A percentile compares a stretch with the other conserved stretches of the same genome.
These are phyloP conservation scores for Hyphodiscus hymeniophilus DNA, from an alignment of 495 filamentous ascomycete genomes.

Conservation along the genomic window DNA sequence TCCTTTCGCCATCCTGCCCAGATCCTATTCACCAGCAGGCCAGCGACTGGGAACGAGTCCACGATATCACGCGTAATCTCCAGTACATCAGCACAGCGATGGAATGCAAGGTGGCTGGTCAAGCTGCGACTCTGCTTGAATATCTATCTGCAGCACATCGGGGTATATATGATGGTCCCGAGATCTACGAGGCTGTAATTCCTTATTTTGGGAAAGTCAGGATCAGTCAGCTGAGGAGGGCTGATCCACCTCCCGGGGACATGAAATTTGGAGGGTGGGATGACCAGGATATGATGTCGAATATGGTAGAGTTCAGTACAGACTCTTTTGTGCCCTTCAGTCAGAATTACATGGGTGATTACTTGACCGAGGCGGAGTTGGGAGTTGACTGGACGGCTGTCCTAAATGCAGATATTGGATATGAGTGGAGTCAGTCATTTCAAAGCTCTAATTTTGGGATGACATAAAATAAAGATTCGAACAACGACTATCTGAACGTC, in stretches of 20 bases:
- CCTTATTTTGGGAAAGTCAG: conserved; percentile 35
- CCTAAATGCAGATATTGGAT: conserved; percentile 4
- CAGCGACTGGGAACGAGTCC: conserved; percentile 37
- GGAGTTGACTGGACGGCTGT: conserved; percentile 11
- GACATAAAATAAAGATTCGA: no score
- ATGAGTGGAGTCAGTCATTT: conserved; percentile 6
- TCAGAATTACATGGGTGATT: conserved; percentile 1
- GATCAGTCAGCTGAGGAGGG: conserved; percentile 1
- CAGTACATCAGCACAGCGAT: conserved; percentile 30
- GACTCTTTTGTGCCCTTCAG: conserved; percentile 7
- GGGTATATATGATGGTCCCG: background rate
- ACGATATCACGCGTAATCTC: conserved; percentile 33
- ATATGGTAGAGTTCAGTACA: conserved; percentile 4
- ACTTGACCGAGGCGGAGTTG: conserved; percentile 6
- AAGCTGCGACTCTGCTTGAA: conserved; percentile 38
- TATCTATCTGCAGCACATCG: conserved; percentile 22
- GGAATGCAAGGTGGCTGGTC: conserved; percentile 40
- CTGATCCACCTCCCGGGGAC: background rate
- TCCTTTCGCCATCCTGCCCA: conserved; percentile 25
- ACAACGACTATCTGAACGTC: no score
- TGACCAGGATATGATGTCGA: background rate
- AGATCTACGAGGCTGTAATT: conserved; percentile 30
- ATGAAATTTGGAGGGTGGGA: background rate
- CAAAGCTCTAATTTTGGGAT: background rate
- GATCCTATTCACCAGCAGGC: conserved; percentile 29